Evolutionary conservation across 352 stramenopile species (phyloP).

Genomic region (Phytopythium chamaehyphon): DNA sequence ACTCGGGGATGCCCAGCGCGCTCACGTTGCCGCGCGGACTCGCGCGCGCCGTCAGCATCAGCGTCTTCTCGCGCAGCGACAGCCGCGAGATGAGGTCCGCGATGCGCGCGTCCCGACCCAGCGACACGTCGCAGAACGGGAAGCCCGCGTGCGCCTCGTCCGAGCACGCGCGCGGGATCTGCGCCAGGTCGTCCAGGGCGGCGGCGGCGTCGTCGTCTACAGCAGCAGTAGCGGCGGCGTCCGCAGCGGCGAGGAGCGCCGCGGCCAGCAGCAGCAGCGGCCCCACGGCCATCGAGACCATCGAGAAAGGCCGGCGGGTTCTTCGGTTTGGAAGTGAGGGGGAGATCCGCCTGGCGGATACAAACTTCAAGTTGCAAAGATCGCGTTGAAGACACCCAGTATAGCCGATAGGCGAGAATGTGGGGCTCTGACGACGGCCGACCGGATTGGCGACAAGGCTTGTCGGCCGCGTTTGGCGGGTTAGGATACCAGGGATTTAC

Average conservation of each 20-base stretch:
- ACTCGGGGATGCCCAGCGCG: conserved; percentile 78
- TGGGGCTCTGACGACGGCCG: too few species aligned
- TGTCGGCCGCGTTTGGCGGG: too few species aligned
- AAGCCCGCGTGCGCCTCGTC: conserved; percentile 24
- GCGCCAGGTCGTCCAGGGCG: neutral
- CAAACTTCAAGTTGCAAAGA: too few species aligned
- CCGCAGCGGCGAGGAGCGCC: neutral
- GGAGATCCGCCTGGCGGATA: too few species aligned
- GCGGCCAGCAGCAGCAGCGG: too few species aligned
- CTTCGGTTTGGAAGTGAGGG: too few species aligned
- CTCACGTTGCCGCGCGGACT: conserved; percentile 74
- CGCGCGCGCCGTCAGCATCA: conserved; percentile 63
- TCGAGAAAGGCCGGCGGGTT: too few species aligned
- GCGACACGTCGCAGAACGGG: conserved; percentile 76
- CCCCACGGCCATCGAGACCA: too few species aligned
- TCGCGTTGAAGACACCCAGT: too few species aligned
- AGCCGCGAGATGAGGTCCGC: conserved; percentile 73
- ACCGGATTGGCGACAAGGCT: too few species aligned
- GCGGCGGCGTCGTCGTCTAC: neutral
- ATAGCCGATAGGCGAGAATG: too few species aligned
- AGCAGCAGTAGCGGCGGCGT: neutral
- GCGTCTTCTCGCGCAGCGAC: conserved; percentile 63
- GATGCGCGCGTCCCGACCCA: conserved; percentile 59
- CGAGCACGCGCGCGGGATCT: conserved; percentile 58
- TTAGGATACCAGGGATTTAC: too few species aligned